Conservation (phyloP, 129 eudicot genomes). For the Ambrosia artemisiifolia region DNA sequence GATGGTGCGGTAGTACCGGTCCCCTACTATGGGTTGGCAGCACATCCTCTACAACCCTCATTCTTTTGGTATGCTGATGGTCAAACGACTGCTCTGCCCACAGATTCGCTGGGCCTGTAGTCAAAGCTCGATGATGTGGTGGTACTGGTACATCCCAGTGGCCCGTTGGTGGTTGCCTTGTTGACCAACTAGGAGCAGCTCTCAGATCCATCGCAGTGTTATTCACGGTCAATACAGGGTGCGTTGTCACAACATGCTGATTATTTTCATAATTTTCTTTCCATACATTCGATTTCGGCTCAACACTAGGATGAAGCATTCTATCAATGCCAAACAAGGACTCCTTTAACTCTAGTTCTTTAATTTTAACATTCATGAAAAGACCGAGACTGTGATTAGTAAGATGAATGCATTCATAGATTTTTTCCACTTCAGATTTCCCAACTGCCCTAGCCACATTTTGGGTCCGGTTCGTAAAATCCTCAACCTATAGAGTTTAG, state of each 20-base stretch:
- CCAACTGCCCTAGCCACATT: conserved; percentile 89
- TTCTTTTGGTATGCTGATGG: conserved; percentile 17
- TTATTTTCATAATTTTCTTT: not conserved
- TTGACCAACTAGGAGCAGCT: conserved; percentile 8
- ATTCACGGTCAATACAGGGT: conserved; percentile 10
- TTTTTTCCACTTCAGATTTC: conserved; percentile 36
- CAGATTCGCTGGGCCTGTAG: not conserved
- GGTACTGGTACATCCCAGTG: conserved; percentile 16
- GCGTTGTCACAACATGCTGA: not conserved
- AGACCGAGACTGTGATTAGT: conserved; percentile 36
- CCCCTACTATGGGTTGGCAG: conserved; percentile 21
- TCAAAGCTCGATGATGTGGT: conserved; percentile 13
- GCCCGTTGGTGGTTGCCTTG: conserved; percentile 4
- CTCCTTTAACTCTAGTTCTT: conserved; percentile 38
- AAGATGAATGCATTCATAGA: conserved; percentile 43
- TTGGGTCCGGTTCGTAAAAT: conserved; percentile 82
- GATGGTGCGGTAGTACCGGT: conserved; percentile 6
- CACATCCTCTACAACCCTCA: conserved; percentile 27
- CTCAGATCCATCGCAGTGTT: not conserved
- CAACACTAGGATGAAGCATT: not conserved
- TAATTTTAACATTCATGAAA: conserved; percentile 49
- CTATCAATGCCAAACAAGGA: conserved; percentile 50
- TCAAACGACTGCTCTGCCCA: conserved; percentile 4
- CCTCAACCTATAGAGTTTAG: conserved; percentile 69
- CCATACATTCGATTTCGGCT: not conserved